Base-by-base conservation (phyloP, 2,329 filamentous ascomycete genomes). In the Microsporum canis region DNA sequence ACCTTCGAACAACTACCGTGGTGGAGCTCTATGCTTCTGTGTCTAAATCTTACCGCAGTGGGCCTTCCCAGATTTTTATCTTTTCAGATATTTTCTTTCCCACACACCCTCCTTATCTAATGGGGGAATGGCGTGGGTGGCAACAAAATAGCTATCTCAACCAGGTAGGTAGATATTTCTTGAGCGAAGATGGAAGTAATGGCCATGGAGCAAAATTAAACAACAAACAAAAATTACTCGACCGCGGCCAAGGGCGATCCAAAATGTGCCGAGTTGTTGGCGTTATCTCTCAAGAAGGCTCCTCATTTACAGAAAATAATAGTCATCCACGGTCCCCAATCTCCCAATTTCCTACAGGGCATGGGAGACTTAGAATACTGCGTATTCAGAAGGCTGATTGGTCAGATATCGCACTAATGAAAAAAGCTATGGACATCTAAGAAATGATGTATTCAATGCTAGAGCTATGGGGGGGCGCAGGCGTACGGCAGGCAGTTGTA, bases 21-120 rank as follows among this genome's bases (percentile, higher is more conserved):
- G 49, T 63, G 10, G 64, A 64, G 33, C 64, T 65, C 8, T 65
- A 64, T 43, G 63, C 64, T n/a, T 60, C 61, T 53, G 64, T 64
- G n/a, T 49, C 58, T 10, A 23, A 38, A 4, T 65, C 64, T 5
- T 63, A 65, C 58, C 59, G 63, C n/a, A 45, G 39, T 12, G 58
- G 60, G 5, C 5, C 53, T 23, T 23, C 14, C 6, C 64, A 65
- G 43, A 60, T 60, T 36, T 65, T 65, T 45, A 39, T 36, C 10
- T 63, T 65, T 34, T 45, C 60, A 7, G 64, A 65, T 57, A 31
- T 64, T 17, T 64, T 63, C 34, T 62, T 59, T 51, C 64, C 62
- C 4, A 49, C 55, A 6, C 39, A 43, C 14, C 55, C 39, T n/a
- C 60, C 63, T 12, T 60, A 61, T 39, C 33, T 64, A 12, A 14